Conservation (phyloP, 2,329 filamentous ascomycete species). For the Thelonectria discophora region DNA sequence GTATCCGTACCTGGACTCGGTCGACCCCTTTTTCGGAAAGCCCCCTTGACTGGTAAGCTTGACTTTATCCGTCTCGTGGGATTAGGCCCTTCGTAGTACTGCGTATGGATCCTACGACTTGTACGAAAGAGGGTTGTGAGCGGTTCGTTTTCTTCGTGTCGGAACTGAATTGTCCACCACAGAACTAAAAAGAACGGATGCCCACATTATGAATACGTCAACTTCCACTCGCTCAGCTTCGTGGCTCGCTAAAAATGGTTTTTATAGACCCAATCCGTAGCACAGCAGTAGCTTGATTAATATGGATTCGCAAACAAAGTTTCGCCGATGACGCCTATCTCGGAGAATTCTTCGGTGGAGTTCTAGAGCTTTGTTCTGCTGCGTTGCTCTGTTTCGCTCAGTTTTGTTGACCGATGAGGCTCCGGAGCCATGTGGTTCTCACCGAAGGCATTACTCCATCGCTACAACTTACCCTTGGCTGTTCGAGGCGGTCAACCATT, state of each 20-base stretch:
- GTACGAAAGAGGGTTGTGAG: background rate
- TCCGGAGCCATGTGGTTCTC: constrained; percentile 40
- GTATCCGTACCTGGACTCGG: background rate
- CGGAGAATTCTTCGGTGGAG: constrained; percentile 25
- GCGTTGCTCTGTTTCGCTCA: background rate
- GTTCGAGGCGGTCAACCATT: constrained; percentile 6
- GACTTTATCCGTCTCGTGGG: background rate
- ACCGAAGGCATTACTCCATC: constrained; percentile 23
- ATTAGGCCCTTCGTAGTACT: background rate
- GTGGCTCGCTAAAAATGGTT: no score
- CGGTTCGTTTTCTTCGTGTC: constrained; percentile 5
- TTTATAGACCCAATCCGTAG: no score
- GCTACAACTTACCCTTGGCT: constrained; percentile 4
- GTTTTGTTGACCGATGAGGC: constrained; percentile 41
- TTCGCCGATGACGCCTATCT: constrained; percentile 23
- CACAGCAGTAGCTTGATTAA: background rate
- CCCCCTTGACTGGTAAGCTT: no score
- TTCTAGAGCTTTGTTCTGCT: constrained; percentile 3
- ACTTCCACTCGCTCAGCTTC: no score
- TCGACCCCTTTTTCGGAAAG: background rate
- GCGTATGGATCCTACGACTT: no score
- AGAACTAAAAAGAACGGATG: no score
- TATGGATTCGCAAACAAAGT: constrained; percentile 3
- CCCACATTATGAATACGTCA: no score
- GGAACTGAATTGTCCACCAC: constrained; percentile 6